A percentile compares a stretch with the other conserved stretches of the same genome.
These are phyloP conservation scores for Dothideomycetidae sp. DNA, from an alignment of 2,329 filamentous ascomycete genomes.

Conservation along the genomic window DNA sequence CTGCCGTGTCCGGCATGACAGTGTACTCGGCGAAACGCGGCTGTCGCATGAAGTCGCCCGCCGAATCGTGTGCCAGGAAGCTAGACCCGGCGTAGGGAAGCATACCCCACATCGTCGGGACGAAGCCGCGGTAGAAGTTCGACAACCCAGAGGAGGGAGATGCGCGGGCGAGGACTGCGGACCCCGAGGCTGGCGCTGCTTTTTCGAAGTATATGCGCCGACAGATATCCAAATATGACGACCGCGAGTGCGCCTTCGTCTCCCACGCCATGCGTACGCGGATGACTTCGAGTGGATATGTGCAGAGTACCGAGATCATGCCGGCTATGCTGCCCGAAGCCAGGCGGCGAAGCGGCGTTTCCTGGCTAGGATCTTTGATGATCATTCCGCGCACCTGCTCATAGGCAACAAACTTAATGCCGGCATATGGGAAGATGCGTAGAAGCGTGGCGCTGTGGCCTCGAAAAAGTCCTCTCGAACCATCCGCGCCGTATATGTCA, in stretches of 20 bases:
- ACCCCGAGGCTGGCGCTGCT: conserved; percentile 26
- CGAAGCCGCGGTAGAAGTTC: conserved; percentile 94
- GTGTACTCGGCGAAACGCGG: conserved; percentile 57
- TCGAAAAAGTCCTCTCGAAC: conserved; percentile 65
- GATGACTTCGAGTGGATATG: conserved; percentile 87
- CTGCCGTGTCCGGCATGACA: conserved; percentile 43
- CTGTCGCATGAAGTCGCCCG: conserved; percentile 67
- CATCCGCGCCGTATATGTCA: conserved; percentile 67
- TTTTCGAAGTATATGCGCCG: conserved; percentile 75
- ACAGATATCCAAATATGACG: conserved; percentile 62
- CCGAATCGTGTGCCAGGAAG: conserved; percentile 87
- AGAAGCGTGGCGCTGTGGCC: conserved; percentile 89
- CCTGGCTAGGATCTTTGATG: conserved; percentile 57
- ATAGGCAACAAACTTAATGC: conserved; percentile 95
- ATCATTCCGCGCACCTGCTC: conserved; percentile 78
- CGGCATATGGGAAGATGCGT: conserved; percentile 92
- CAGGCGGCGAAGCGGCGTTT: conserved; percentile 66
- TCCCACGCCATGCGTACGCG: conserved; percentile 89
- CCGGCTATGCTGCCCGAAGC: conserved; percentile 63
- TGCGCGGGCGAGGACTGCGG: conserved; percentile 34
- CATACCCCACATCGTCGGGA: conserved; percentile 84
- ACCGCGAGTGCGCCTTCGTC: conserved; percentile 59
- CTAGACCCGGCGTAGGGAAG: conserved; percentile 90
- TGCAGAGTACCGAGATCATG: conserved; percentile 85
- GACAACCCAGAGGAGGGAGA: conserved; percentile 53